phyloP scores from a whole-genome alignment of 805 yeast genomes.

The Lipomyces sp. region DNA sequence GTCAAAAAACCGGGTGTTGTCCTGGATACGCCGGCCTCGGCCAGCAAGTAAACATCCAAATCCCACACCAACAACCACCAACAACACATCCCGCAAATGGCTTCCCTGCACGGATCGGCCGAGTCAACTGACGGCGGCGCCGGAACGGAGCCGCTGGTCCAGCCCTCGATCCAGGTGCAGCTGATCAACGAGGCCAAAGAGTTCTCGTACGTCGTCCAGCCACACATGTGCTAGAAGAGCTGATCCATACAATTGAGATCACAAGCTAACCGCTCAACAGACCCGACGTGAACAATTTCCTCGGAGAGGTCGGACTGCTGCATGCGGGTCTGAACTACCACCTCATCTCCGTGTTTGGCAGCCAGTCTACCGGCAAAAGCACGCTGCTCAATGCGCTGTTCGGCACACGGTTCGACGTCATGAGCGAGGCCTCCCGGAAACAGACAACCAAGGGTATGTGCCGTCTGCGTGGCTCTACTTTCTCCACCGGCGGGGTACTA shows the following conservation, averaged over 20 bases:
- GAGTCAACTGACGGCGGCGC: no score
- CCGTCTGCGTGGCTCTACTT: no score
- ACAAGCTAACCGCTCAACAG: no score
- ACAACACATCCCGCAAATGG: no score
- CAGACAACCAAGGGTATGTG: conserved; percentile 83
- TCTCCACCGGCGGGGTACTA: no score
- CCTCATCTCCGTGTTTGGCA: conserved; percentile 92
- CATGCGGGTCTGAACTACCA: conserved; percentile 73
- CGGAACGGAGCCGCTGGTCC: no score
- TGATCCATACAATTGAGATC: no score
- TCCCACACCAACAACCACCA: no score
- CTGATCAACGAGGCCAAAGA: conserved; percentile 52
- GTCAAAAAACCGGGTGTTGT: no score
- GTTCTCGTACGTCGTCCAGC: conserved; percentile 42
- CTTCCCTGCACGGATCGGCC: no score
- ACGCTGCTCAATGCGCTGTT: conserved; percentile 83
- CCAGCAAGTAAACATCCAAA: no score
- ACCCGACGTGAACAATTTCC: conserved; percentile 34
- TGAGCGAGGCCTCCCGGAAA: conserved; percentile 81
- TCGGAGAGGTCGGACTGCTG: conserved; percentile 38
- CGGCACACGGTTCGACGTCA: conserved; percentile 84
- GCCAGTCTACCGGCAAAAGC: conserved; percentile 95
- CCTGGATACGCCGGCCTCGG: no score
- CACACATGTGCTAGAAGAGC: conserved; percentile 16
- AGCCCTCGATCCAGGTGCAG: conserved; percentile 38